Evolutionary conservation across 805 yeast genomes (phyloP).

Genomic region (Candida verbasci): DNA sequence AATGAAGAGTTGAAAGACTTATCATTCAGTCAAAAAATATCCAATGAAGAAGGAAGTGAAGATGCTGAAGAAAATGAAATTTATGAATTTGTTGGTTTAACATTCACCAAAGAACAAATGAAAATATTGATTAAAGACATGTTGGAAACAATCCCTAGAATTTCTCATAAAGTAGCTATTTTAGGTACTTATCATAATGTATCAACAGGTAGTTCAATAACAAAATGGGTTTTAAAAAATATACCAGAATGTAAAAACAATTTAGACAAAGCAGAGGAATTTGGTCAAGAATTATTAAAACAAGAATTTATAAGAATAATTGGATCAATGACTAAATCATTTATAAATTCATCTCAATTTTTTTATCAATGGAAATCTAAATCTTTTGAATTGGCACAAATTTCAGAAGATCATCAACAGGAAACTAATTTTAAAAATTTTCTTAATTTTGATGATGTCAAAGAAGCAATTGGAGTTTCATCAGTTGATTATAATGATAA

Average conservation of each 20-base stretch:
- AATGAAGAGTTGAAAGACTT: constrained; percentile 23
- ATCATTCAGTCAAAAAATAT: constrained; percentile 9
- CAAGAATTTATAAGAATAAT: constrained; percentile 60
- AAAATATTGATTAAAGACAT: constrained; percentile 32
- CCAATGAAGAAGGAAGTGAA: constrained; percentile 9
- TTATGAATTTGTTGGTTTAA: constrained; percentile 30
- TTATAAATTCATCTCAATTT: constrained; percentile 71
- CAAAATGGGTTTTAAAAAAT: constrained; percentile 53
- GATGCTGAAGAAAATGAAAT: constrained; percentile 18
- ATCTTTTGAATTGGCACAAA: constrained; percentile 43
- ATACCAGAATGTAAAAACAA: constrained; percentile 39
- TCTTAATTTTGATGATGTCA: constrained; percentile 37
- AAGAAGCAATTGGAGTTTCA: constrained; percentile 42
- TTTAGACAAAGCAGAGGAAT: constrained; percentile 57
- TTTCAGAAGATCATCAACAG: neutral
- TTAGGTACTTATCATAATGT: constrained; percentile 64
- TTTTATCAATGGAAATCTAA: constrained; percentile 77
- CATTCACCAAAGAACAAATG: constrained; percentile 25
- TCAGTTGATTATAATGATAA: constrained; percentile 45
- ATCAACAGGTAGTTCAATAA: constrained; percentile 56
- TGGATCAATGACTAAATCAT: constrained; percentile 53
- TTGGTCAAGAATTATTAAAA: constrained; percentile 68
- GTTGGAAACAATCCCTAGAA: constrained; percentile 42
- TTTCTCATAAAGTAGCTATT: constrained; percentile 58
- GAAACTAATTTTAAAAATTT: neutral